Conservation (phyloP, 352 stramenopile species). For the Pythium aristosporum region DNA sequence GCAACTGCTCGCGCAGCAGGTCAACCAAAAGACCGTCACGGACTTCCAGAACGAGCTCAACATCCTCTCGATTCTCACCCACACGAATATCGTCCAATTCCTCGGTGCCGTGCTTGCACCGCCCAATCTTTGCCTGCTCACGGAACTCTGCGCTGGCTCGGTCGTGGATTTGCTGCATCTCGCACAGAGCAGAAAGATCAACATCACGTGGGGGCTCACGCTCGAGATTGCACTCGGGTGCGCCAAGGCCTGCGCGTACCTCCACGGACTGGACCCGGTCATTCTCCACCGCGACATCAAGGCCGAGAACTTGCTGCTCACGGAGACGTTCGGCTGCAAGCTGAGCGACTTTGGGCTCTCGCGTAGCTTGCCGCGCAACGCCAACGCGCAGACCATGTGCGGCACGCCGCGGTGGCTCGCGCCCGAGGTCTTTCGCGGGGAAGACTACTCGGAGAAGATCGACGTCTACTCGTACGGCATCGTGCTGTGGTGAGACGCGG, state of each 20-base stretch:
- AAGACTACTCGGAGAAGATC: constrained; percentile 86
- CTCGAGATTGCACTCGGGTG: constrained; percentile 72
- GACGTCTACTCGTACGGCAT: constrained; percentile 85
- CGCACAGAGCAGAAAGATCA: constrained; percentile 62
- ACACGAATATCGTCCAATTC: constrained; percentile 84
- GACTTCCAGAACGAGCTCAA: constrained; percentile 83
- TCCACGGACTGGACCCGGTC: constrained; percentile 58
- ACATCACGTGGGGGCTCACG: constrained; percentile 71
- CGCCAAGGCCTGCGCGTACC: constrained; percentile 60
- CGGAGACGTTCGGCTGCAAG: constrained; percentile 69
- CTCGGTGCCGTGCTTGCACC: constrained; percentile 65
- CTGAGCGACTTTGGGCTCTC: constrained; percentile 77
- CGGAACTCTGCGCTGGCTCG: constrained; percentile 67
- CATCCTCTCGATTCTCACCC: constrained; percentile 78
- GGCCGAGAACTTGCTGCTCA: constrained; percentile 74
- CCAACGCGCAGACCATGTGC: constrained; percentile 74
- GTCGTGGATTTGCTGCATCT: constrained; percentile 66
- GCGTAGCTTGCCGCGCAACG: constrained; percentile 60
- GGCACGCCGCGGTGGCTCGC: constrained; percentile 77
- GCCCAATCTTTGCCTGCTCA: constrained; percentile 74
- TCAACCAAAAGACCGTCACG: constrained; percentile 54
- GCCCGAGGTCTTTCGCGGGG: constrained; percentile 79
- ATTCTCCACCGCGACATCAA: constrained; percentile 77
- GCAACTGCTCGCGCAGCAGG: constrained; percentile 52
- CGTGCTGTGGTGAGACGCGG: constrained; percentile 55